phyloP scores from a whole-genome alignment of 176 grass and related monocot genomes.

The Typha latifolia region DNA sequence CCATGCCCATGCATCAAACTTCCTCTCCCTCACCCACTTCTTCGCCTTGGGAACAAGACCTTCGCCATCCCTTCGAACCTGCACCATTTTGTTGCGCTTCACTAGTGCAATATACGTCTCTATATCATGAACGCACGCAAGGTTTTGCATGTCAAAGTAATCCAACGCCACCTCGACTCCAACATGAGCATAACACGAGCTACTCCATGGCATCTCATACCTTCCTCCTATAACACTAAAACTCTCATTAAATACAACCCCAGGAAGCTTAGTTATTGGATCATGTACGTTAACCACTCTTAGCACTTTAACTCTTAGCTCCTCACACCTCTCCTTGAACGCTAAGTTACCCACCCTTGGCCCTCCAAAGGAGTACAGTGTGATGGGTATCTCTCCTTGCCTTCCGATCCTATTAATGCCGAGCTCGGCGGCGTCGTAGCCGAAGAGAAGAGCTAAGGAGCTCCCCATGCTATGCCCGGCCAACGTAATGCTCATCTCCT shows the following conservation, averaged over 20 bases:
- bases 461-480: slow-evolving; percentile 91
- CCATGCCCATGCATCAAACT: slow-evolving; percentile 31
- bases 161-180: slow-evolving; percentile 69
- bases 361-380: slow-evolving; percentile 76
- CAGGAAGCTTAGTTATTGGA: slow-evolving; percentile 63
- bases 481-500: slow-evolving; percentile 59
- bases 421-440: slow-evolving; percentile 67
- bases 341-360: slow-evolving; percentile 63
- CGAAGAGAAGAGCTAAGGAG: slow-evolving; percentile 57
- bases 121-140: slow-evolving; percentile 59
- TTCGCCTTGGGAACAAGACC: not conserved
- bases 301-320: slow-evolving; percentile 73
- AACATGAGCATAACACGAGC: slow-evolving; percentile 50
- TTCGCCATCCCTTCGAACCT: slow-evolving; percentile 1
- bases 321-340: slow-evolving; percentile 67
- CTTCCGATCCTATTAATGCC: slow-evolving; percentile 32
- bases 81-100: slow-evolving; percentile 17
- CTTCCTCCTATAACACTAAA: slow-evolving; percentile 14
- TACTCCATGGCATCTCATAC: slow-evolving; percentile 25
- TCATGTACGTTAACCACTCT: slow-evolving; percentile 62
- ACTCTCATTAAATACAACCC: slow-evolving; percentile 68
- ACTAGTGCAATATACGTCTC: slow-evolving; percentile 53
- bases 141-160: slow-evolving; percentile 45
- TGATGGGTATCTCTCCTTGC: slow-evolving; percentile 28
- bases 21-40: not conserved